phyloP scores from a whole-genome alignment of 116 monocot genomes.

The Phalaenopsis hybrid region DNA sequence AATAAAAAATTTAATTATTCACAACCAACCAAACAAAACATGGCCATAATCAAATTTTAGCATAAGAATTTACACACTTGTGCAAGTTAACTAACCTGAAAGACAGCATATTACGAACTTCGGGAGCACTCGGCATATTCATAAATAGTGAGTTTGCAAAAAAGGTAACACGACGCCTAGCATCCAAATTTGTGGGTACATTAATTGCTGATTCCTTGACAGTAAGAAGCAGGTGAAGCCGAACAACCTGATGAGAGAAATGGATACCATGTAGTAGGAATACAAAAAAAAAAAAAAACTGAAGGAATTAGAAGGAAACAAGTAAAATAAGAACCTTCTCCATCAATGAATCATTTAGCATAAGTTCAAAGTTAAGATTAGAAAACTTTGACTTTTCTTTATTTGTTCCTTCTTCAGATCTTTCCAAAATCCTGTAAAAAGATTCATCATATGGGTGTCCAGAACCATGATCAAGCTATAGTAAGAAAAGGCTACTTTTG shows the following conservation, averaged over 20 bases:
- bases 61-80: not conserved
- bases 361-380: conserved; percentile 53
- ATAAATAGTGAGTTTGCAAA: conserved; percentile 95
- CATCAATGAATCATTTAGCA: conserved; percentile 45
- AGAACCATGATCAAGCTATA: not conserved
- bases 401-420: conserved; percentile 13
- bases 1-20: not conserved
- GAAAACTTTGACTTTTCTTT: conserved; percentile 38
- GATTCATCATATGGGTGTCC: not conserved
- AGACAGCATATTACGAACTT: conserved; percentile 83
- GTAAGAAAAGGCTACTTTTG: not conserved
- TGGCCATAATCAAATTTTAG: not conserved
- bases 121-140: conserved; percentile 84
- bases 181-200: conserved; percentile 90
- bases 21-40: conserved; percentile 1
- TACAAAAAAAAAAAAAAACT: not conserved
- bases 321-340: conserved; percentile 53
- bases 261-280: not conserved
- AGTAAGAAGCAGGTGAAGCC: conserved; percentile 67
- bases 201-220: conserved; percentile 95
- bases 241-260: conserved; percentile 45
- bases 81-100: conserved; percentile 49
- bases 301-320: not conserved
- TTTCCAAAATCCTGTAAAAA: conserved; percentile 29
- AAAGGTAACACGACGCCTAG: conserved; percentile 85